Evolutionary conservation across 1,284 basidiomycete species (phyloP), one percentile per base, ranked within the genome.

Genomic region (Cutaneotrichosporon sp.): DNA sequence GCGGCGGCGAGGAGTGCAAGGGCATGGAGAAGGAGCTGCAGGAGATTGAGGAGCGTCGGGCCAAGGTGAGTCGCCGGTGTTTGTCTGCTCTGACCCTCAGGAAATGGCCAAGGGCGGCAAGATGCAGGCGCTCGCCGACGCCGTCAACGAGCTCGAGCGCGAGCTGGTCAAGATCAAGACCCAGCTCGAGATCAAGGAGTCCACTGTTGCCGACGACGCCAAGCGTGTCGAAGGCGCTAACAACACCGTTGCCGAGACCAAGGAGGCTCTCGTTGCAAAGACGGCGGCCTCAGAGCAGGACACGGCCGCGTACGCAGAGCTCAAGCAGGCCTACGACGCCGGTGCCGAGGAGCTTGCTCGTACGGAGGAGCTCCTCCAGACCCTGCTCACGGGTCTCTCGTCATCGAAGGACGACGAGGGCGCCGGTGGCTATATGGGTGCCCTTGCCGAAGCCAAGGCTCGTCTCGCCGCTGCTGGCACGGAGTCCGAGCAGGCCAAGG

Each of bases 341-440:
- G 84, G 90, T 42, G 84, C 88, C 55, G 81, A 84, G 4, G 85
- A 87, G 27, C 84, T 97, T 5, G 79, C 84, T 25, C 89, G 87
- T 42, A 86, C 89, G 18, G 95, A 99, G 77, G 92, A 95, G 73
- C 88, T 99, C n/a, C 84, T 99, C 0, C 95, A 98, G 77, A 94
- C 92, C 0, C 86, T 99, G 11, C 84, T 95, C 46, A 99, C 95
- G 0, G 97, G 97, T 52, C 86, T 99, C 20, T 84, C 85, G 1
- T 87, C 87, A 9, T 76, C 77, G 49, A 74, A 72, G 11, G 81
- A 81, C 43, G 85, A 87, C 4, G 76, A 78, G 36, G 71, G 69
- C 6, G 89, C 92, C 11, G 94, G 95, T 11, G 95, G 95, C 0
- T 99, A 97, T 79, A 89, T 98, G 86, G 97, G 95, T 29, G 94